Evolutionary conservation across 805 yeast genomes (phyloP), one percentile per base, ranked within the genome.

Genomic region (Clavispora asparagi): DNA sequence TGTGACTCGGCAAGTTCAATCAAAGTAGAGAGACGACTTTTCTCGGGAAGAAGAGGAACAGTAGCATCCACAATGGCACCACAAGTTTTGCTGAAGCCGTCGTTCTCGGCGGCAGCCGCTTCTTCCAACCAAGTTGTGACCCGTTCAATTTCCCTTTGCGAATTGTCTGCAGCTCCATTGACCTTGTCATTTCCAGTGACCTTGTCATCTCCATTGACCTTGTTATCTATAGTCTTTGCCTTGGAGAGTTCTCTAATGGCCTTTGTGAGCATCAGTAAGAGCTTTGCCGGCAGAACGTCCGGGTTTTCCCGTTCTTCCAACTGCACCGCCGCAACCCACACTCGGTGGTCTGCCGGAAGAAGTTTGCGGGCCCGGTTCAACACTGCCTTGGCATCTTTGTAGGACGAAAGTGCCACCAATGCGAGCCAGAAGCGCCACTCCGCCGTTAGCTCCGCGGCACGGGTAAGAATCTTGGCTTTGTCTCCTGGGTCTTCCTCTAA

Each of bases 261-360:
- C 58, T 78, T 76, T 28, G 63, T 62, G 46, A 84, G 56, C 55
- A 86, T 55, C 56, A 71, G 73, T 6, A 62, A 62, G 1, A 83
- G 62, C 49, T 79, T 77, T 1, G 67, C 61, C n/a, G 66, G 71
- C n/a, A 69, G 64, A 7, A 68, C 68, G 5, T 64, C 60, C 1
- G 64, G 58, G 46, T 72, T 67, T 55, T 82, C 92, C 25, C 70
- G 49, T 45, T 71, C 77, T 61, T 88, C 95, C 12, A 89, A 58
- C 51, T 81, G 77, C 1, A 82, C 74, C 1, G 89, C 89, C 0
- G 82, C 70, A 2, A 88, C 64, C 92, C 95, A 88, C 1, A 89
- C 71, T 26, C 44, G 36, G 32, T 39, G 38, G 14, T 55, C 54
- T 7, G 32, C 23, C 10, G 58, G 55, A 32, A 50, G 25, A 30